Base-by-base conservation (phyloP, 495 filamentous ascomycete species). In the Aspergillus bridgeri region DNA sequence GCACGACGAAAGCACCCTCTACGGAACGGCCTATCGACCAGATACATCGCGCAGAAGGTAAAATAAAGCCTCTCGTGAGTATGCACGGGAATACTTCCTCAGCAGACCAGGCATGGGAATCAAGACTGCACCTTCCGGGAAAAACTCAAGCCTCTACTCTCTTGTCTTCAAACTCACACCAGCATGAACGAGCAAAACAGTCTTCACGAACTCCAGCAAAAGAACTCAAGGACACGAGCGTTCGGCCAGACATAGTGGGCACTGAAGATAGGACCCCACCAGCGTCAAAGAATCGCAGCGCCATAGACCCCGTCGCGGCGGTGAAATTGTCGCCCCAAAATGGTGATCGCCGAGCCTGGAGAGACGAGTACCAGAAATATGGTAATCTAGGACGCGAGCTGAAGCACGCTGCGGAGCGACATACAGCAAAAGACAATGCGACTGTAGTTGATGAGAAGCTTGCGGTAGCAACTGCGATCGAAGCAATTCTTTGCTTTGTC, bases 401-500 rank as follows among this genome's bases (percentile, higher is more conserved):
- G 38, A 82, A 82, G 58, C 77, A 81, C 63, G 71, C 73, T 0
- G 73, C 75, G 8, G 77, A 81, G 44, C 69, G 68, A 25, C 68
- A 72, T 51, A 72, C 69, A 18, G 55, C 66, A 24, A 71, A 70
- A 61, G 61, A 70, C 9, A 55, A 60, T 17, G 61, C 65, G n/a
- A 67, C 69, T 9, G 55, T 48, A 6, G 43, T 54, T 6, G 73
- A 77, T 52, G 72, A 73, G 47, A 79, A 77, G 54, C 64, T 74
- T 22, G 75, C 74, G 33, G 73, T 73, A 18, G 74, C 73, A 15
- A 73, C 73, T 29, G 79, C 71, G 1, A 69, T 79, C 24, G 79
- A 82, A 54, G 73, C 79, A 20, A 72, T 81, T 45, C 62, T 81
- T 43, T 76, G 74, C 55, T 82, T 79, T 53, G 74, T 81, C 25